Evolutionary conservation across 257 asterid species (phyloP).

Genomic region (Jacaranda mimosifolia): DNA sequence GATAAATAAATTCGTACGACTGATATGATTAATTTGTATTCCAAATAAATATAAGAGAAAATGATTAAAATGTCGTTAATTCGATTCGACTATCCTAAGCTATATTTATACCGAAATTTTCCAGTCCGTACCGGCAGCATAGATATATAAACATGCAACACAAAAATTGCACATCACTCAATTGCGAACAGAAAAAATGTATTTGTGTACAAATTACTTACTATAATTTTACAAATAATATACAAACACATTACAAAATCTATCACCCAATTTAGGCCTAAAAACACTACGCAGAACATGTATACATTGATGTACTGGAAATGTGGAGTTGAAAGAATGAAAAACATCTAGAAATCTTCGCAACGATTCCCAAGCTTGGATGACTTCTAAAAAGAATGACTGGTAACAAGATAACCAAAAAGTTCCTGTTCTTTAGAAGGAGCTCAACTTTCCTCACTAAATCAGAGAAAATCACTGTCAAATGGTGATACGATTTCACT

Average conservation of each 20-base stretch:
- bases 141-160: background rate
- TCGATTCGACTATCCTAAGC: background rate
- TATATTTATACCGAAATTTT: background rate
- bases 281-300: conserved; percentile 5
- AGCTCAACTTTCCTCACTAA: conserved; percentile 7
- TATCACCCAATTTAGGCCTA: no score
- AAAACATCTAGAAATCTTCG: background rate
- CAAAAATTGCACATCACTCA: background rate
- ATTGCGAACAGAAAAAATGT: background rate
- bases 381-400: background rate
- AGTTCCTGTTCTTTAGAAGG: background rate
- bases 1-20: no score
- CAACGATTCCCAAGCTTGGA: background rate
- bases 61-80: no score
- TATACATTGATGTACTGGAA: background rate
- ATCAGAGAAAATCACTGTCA: background rate
- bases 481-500: conserved; percentile 14
- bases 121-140: background rate
- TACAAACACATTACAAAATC: conserved; percentile 9
- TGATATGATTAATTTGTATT: no score
- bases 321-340: background rate
- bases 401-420: background rate
- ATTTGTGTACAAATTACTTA: background rate
- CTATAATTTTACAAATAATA: conserved; percentile 7
- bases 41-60: no score